phyloP scores from a whole-genome alignment of 2,329 filamentous ascomycete species.

The Magnaporthiopsis incrustans region DNA sequence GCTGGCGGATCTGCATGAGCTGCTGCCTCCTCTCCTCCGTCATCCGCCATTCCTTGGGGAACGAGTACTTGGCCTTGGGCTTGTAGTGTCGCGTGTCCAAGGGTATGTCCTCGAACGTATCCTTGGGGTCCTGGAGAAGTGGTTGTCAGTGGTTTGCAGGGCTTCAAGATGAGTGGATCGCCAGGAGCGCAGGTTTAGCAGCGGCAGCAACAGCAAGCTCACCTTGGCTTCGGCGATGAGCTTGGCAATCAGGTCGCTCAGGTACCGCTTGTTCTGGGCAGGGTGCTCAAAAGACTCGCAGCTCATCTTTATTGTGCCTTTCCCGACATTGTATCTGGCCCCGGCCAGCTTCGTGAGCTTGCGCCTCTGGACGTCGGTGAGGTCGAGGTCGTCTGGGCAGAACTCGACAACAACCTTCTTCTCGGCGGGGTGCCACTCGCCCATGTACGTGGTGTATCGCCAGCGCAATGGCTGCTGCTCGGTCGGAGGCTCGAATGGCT shows the following conservation, averaged over 20 bases:
- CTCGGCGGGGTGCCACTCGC: conserved; percentile 83
- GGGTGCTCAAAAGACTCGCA: conserved; percentile 82
- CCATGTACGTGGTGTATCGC: conserved; percentile 95
- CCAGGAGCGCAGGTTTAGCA: background rate
- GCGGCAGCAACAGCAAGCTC: conserved; percentile 13
- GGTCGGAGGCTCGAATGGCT: conserved; percentile 68
- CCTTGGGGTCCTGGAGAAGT: conserved; percentile 51
- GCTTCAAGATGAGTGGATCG: background rate
- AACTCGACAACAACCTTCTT: conserved; percentile 95
- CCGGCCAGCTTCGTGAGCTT: conserved; percentile 89
- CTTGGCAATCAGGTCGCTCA: conserved; percentile 68
- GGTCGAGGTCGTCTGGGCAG: conserved; percentile 61
- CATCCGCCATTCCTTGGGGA: conserved; percentile 79
- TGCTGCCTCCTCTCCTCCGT: conserved; percentile 58
- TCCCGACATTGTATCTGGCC: conserved; percentile 78
- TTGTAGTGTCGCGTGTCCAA: conserved; percentile 82
- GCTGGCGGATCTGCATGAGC: conserved; percentile 52
- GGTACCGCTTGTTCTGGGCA: conserved; percentile 94
- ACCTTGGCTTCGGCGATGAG: conserved; percentile 69
- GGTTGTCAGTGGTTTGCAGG: background rate
- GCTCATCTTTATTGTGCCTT: conserved; percentile 76
- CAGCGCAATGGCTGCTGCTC: conserved; percentile 71
- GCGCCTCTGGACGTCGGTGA: conserved; percentile 58
- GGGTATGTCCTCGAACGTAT: conserved; percentile 83
- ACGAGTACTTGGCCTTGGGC: conserved; percentile 56